Evolutionary conservation across 352 stramenopile genomes (phyloP).

Genomic region (Pythium phragmiticola): DNA sequence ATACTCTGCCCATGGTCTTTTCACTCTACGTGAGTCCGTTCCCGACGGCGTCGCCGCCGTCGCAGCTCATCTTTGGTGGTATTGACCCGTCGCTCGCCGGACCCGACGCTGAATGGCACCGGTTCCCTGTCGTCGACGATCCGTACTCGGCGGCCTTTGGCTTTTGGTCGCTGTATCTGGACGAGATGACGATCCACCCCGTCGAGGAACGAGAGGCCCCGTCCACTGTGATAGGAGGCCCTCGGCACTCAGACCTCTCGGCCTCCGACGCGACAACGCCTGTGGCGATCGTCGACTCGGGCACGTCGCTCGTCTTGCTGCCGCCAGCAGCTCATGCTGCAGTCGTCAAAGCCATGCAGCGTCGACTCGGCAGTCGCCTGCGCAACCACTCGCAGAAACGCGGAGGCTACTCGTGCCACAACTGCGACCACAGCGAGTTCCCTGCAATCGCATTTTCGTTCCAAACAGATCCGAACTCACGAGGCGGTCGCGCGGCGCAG

Average conservation of each 20-base stretch:
- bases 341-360: constrained; percentile 25
- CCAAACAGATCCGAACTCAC: neutral
- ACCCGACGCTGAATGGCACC: constrained; percentile 26
- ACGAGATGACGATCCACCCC: constrained; percentile 7
- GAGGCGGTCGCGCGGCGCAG: neutral
- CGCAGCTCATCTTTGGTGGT: constrained; percentile 39
- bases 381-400: constrained; percentile 14
- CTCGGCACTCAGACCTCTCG: neutral
- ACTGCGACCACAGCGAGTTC: constrained; percentile 35
- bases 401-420: constrained; percentile 25
- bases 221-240: neutral
- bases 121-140: constrained; percentile 27
- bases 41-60: constrained; percentile 23
- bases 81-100: constrained; percentile 31
- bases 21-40: constrained; percentile 43
- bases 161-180: constrained; percentile 32
- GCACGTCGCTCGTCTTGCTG: constrained; percentile 38
- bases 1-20: constrained; percentile 28
- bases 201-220: neutral
- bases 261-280: neutral
- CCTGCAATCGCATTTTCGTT: constrained; percentile 32
- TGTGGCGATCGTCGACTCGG: constrained; percentile 39
- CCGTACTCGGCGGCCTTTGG: constrained; percentile 16
- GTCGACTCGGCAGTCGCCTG: constrained; percentile 17
- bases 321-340: constrained; percentile 19